These are phyloP conservation scores for Talaromyces marneffei DNA, from an alignment of 2,329 filamentous ascomycete genomes.

Conservation along the genomic window DNA sequence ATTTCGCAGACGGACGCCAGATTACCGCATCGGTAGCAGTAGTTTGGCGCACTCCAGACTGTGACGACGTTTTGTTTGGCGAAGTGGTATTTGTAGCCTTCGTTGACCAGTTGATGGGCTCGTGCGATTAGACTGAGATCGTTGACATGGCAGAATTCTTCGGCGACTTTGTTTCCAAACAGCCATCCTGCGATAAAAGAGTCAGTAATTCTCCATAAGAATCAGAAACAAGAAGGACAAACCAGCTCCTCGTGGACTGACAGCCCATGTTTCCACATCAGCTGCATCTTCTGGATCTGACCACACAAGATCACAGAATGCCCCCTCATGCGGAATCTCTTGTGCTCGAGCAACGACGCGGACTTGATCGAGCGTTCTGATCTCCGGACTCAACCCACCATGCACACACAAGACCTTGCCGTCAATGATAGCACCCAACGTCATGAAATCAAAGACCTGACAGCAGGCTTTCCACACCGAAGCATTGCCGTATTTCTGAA, in stretches of 20 bases:
- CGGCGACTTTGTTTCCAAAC: slow-evolving; percentile 66
- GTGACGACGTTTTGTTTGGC: slow-evolving; percentile 87
- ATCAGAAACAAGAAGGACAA: slow-evolving; percentile 22
- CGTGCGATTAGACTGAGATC: slow-evolving; percentile 65
- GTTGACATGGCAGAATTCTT: slow-evolving; percentile 73
- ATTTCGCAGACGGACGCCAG: slow-evolving; percentile 85
- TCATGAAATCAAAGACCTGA: slow-evolving; percentile 72
- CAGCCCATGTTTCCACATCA: slow-evolving; percentile 64
- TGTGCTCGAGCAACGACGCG: slow-evolving; percentile 67
- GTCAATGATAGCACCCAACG: slow-evolving; percentile 67
- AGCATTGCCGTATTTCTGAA: slow-evolving; percentile 71
- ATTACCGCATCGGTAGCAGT: slow-evolving; percentile 98
- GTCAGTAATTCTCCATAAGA: background rate
- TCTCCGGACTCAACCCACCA: slow-evolving; percentile 65
- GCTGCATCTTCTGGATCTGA: slow-evolving; percentile 68
- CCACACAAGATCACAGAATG: slow-evolving; percentile 73
- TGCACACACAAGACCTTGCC: slow-evolving; percentile 69
- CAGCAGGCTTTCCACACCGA: slow-evolving; percentile 76
- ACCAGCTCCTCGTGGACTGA: slow-evolving; percentile 62
- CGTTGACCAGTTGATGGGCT: slow-evolving; percentile 69
- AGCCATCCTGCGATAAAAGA: slow-evolving; percentile 48
- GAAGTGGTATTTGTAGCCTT: slow-evolving; percentile 89
- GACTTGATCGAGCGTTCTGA: slow-evolving; percentile 69
- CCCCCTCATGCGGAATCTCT: slow-evolving; percentile 70
- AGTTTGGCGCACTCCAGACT: slow-evolving; percentile 75